These are phyloP conservation scores for Chrysanthemum lavandulifolium DNA, from an alignment of 129 eudicot genomes.

Conservation along the genomic window DNA sequence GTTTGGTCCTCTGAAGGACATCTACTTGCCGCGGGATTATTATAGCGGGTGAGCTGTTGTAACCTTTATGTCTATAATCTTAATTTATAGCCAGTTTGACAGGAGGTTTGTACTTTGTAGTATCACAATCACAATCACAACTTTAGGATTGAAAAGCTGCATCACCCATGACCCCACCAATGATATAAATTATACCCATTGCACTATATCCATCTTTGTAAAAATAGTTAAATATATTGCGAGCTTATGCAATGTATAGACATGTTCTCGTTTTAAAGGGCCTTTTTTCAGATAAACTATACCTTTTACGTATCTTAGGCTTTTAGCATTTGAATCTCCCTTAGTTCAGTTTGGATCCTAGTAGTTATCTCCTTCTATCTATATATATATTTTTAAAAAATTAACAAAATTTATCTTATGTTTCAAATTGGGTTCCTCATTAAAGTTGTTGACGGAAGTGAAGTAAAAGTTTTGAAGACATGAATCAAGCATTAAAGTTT, in stretches of 20 bases:
- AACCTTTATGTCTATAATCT: not conserved
- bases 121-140: not conserved
- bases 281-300: not conserved
- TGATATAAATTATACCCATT: not conserved
- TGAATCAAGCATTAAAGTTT: constrained; percentile 18
- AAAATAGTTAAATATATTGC: not conserved
- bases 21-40: constrained; percentile 87
- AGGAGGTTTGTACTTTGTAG: not conserved
- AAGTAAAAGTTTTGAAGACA: constrained; percentile 47
- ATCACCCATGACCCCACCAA: not conserved
- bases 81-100: not conserved
- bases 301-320: not conserved
- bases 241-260: not conserved
- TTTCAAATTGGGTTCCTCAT: constrained; percentile 36
- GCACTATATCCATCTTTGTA: not conserved
- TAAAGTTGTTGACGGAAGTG: constrained; percentile 59
- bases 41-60: constrained; percentile 74
- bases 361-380: not conserved
- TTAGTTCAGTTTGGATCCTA: not conserved
- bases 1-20: constrained; percentile 75
- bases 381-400: constrained; percentile 1
- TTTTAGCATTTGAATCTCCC: not conserved
- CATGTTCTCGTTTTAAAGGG: not conserved
- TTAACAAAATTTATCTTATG: not conserved
- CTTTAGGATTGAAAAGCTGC: constrained; percentile 1